Evolutionary conservation across 257 asterid genomes (phyloP).

Genomic region (Leptodermis oblonga): DNA sequence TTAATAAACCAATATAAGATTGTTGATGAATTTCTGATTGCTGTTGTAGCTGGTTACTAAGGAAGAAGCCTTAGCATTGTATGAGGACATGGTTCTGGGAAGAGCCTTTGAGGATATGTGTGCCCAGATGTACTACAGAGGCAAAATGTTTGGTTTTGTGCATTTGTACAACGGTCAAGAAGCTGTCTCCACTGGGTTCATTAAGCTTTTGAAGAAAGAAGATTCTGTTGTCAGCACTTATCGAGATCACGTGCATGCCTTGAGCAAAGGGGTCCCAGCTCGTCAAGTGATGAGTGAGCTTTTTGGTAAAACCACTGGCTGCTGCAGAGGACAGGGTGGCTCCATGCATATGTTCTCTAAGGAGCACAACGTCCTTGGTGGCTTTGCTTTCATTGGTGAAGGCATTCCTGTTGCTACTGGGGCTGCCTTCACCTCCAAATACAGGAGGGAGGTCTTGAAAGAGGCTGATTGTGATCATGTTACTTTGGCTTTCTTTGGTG

Average conservation of each 20-base stretch:
- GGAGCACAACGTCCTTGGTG: slow-evolving; percentile 92
- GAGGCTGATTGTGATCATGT: slow-evolving; percentile 86
- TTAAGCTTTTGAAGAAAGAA: slow-evolving; percentile 74
- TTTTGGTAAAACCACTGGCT: slow-evolving; percentile 94
- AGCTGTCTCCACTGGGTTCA: slow-evolving; percentile 96
- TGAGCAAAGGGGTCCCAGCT: slow-evolving; percentile 97
- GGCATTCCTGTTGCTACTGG: slow-evolving; percentile 97
- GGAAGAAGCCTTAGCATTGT: slow-evolving; percentile 80
- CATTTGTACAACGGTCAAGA: slow-evolving; percentile 97
- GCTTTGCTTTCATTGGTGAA: slow-evolving; percentile 94
- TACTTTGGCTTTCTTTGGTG: slow-evolving; percentile 87
- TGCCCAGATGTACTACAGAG: slow-evolving; percentile 98
- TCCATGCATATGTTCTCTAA: slow-evolving; percentile 99
- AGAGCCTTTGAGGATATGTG: slow-evolving; percentile 96
- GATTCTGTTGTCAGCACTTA: slow-evolving; percentile 92
- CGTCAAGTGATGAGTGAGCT: slow-evolving; percentile 97
- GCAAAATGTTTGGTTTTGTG: slow-evolving; percentile 97
- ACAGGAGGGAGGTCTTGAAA: slow-evolving; percentile 77
- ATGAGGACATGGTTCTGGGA: slow-evolving; percentile 88
- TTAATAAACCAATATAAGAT: no score
- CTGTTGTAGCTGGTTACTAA: slow-evolving; percentile 61
- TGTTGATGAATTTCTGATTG: background rate
- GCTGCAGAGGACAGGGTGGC: slow-evolving; percentile 99
- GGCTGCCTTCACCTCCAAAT: slow-evolving; percentile 87
- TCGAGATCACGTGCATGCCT: slow-evolving; percentile 93